Evolutionary conservation across 306 rosid genomes (phyloP).

Genomic region (Cucumis hystrix): DNA sequence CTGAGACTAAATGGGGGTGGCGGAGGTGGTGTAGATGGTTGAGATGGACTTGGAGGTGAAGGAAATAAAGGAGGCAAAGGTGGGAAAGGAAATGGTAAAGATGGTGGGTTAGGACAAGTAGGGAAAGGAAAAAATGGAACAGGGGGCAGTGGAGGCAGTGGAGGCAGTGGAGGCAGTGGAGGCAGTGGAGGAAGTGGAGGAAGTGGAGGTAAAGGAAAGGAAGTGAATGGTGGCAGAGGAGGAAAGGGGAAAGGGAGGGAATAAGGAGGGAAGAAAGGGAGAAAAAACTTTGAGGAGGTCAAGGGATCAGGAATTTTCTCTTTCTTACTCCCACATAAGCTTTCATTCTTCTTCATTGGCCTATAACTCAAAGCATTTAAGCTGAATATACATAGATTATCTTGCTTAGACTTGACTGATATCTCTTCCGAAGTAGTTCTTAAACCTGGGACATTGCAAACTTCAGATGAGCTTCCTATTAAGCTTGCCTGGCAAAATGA

Average conservation of each 20-base stretch:
- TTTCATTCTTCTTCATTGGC: conserved; percentile 33
- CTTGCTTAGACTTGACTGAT: conserved; percentile 42
- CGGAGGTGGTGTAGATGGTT: conserved; percentile 18
- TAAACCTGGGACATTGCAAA: conserved; percentile 37
- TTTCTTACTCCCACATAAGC: conserved; percentile 25
- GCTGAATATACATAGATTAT: conserved; percentile 49
- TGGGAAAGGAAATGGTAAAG: conserved; percentile 19
- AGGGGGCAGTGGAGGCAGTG: conserved; percentile 16
- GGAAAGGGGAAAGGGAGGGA: conserved; percentile 37
- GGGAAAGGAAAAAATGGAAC: conserved; percentile 18
- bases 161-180: conserved; percentile 24
- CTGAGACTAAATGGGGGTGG: conserved; percentile 34
- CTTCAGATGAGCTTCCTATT: conserved; percentile 23
- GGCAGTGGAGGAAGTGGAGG: conserved; percentile 27
- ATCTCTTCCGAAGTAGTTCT: conserved; percentile 29
- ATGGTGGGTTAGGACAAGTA: conserved; percentile 13
- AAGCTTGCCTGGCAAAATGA: conserved; percentile 48
- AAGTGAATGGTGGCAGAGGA: conserved; percentile 22
- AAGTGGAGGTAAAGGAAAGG: conserved; percentile 23
- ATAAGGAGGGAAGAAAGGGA: conserved; percentile 33
- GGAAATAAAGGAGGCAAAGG: conserved; percentile 3
- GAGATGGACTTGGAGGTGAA: conserved; percentile 11
- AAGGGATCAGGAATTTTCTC: conserved; percentile 17
- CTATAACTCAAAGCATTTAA: conserved; percentile 42
- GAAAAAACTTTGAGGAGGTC: conserved; percentile 32